These are phyloP conservation scores for Ambrosia artemisiifolia DNA, from an alignment of 129 eudicot species.

Conservation along the genomic window DNA sequence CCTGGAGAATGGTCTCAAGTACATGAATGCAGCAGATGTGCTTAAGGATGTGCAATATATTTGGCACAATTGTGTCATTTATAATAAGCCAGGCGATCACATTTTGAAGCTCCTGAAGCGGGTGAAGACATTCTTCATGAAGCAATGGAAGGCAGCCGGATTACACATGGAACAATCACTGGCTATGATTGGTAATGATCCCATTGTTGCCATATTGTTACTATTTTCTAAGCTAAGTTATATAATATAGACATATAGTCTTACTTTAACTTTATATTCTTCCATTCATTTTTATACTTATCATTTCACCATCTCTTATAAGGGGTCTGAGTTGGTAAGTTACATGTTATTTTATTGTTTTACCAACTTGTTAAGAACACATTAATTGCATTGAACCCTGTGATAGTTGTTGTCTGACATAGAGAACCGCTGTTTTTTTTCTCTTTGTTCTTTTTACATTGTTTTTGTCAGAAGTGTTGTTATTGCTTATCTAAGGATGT, in stretches of 20 bases:
- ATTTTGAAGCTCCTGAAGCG: constrained; percentile 69
- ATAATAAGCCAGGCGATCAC: constrained; percentile 71
- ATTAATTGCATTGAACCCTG: not conserved
- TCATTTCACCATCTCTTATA: constrained; percentile 1
- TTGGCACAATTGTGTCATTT: constrained; percentile 70
- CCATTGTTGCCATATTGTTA: not conserved
- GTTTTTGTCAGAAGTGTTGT: not conserved
- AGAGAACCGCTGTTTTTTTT: not conserved
- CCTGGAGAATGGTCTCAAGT: constrained; percentile 72
- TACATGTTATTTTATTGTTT: not conserved
- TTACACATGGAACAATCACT: constrained; percentile 45
- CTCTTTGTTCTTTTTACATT: not conserved
- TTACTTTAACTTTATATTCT: not conserved
- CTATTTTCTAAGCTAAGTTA: not conserved
- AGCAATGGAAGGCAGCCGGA: constrained; percentile 62
- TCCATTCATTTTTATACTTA: constrained; percentile 1
- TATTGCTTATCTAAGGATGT: not conserved
- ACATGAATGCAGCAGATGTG: constrained; percentile 71
- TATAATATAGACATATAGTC: not conserved
- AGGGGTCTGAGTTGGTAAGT: not conserved
- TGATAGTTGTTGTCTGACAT: not conserved
- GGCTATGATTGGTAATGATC: constrained; percentile 33
- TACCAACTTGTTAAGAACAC: not conserved
- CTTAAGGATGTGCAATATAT: constrained; percentile 69
- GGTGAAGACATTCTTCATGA: constrained; percentile 56